These are phyloP conservation scores for Trichoderma asperelloides DNA, from an alignment of 495 filamentous ascomycete genomes.

Conservation along the genomic window DNA sequence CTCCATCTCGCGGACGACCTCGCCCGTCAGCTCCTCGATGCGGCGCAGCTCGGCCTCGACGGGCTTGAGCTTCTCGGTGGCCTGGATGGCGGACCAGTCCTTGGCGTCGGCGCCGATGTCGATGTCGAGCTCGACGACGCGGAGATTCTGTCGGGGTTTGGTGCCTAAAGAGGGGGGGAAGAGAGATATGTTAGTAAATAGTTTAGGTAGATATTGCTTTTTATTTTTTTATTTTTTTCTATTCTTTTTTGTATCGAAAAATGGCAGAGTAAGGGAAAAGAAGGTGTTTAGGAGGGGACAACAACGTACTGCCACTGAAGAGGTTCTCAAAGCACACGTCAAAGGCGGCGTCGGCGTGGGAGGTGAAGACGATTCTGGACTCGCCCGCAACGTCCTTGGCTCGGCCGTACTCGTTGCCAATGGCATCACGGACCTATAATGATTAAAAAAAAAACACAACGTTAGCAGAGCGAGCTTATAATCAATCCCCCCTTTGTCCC, in stretches of 20 bases:
- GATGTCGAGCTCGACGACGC: conserved; percentile 89
- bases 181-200: conserved; percentile 25
- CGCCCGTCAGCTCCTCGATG: conserved; percentile 76
- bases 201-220: neutral
- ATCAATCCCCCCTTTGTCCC: neutral
- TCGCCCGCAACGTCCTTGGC: conserved; percentile 89
- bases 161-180: conserved; percentile 13
- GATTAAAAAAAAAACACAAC: too few relatives aligned
- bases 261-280: neutral
- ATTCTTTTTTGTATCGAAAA: conserved; percentile 12
- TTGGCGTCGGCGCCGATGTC: conserved; percentile 98
- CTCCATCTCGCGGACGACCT: conserved; percentile 82
- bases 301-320: conserved; percentile 52
- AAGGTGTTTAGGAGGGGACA: neutral
- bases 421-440: conserved; percentile 78
- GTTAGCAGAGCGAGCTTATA: neutral
- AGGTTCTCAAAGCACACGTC: conserved; percentile 96
- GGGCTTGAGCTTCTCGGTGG: conserved; percentile 94
- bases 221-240: neutral
- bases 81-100: conserved; percentile 96
- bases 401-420: conserved; percentile 89
- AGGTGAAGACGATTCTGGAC: conserved; percentile 87
- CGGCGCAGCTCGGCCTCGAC: conserved; percentile 91
- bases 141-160: conserved; percentile 25
- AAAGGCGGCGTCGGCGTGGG: conserved; percentile 88